Base-by-base conservation (phyloP, 139 green algal genomes). In the Nannochloris sp. region DNA sequence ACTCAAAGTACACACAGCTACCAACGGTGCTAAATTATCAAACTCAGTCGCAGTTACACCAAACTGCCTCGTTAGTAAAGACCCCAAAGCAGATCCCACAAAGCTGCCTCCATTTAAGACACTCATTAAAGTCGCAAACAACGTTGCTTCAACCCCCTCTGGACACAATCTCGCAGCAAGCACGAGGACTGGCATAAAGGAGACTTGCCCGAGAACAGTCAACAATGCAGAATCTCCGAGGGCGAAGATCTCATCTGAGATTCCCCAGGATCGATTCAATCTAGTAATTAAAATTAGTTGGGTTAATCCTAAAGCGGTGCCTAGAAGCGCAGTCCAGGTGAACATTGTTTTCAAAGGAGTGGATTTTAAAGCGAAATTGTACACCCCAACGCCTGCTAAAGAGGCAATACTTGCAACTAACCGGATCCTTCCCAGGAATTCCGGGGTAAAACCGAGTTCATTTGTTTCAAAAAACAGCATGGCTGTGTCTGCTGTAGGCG, bases 101-200 rank as follows among this genome's bases (percentile, higher is more conserved):
- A 89, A 89, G 9, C 53, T 39, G 30, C 87, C 92, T 33, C 77
- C 83, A 68, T 98, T 98, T 30, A 90, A 73, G 1, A 98, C 73
- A 5, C 59, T 85, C 93, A 98, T 99, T 24, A 99, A 80, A 2
- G 90, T 90, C 7, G 93, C 93, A 79, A 98, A 99, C 6, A 99
- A 83, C 1, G 92, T 97, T 10, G 93, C 93, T 77, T 99, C 93
- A 15, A 99, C 89, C 2, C 90, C 90, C 85, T 81, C 76, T 19
- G 79, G 79, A 60, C 79, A 85, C 6, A 84, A 54, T 23, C 73
- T 46, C 2, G 89, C 85, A 6, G 93, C 93, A 5, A 99, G 78
- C 34, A 99, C 93, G 29, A 99, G 80, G 12, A 98, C 80, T 15
- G 93, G 93, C 90, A 99, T 96, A 74, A 96, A 97, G 14, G 83